Percentiles rank a stretch among this genome's conserved stretches.
Conservation (phyloP, 192 early-diverging fungal genomes). For the Geranomyces michiganensis region DNA sequence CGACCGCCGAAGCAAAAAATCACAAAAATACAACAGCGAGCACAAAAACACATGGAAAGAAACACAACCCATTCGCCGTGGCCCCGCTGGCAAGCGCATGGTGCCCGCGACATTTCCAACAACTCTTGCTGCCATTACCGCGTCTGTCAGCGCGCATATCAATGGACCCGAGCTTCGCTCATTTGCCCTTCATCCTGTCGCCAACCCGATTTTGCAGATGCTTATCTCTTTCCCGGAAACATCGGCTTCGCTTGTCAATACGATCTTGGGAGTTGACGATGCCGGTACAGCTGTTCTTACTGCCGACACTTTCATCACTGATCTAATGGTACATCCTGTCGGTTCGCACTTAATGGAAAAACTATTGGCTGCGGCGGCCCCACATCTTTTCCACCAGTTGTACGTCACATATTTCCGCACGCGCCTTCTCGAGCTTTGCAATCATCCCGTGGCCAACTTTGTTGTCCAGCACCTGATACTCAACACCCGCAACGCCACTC, state of each 20-base stretch:
- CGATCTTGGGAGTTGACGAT: conserved; percentile 18
- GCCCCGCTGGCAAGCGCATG: conserved; percentile 28
- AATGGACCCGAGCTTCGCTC: conserved; percentile 56
- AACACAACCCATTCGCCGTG: conserved; percentile 3
- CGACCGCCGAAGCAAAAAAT: conserved; percentile 76
- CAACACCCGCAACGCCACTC: conserved; percentile 59
- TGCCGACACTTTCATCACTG: conserved; percentile 41
- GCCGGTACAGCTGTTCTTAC: conserved; percentile 3
- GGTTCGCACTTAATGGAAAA: conserved; percentile 83
- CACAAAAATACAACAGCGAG: conserved; percentile 52
- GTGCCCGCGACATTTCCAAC: conserved; percentile 69
- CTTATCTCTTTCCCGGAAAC: conserved; percentile 39
- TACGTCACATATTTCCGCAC: conserved; percentile 68
- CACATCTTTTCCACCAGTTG: conserved; percentile 59
- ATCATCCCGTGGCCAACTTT: conserved; percentile 78
- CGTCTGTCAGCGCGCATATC: conserved; percentile 48
- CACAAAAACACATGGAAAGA: conserved; percentile 38
- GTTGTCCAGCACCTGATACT: conserved; percentile 79
- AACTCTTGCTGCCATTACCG: conserved; percentile 56
- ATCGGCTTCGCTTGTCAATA: conserved; percentile 23
- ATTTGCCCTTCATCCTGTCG: conserved; percentile 67
- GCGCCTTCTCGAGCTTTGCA: conserved; percentile 62
- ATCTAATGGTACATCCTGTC: conserved; percentile 67
- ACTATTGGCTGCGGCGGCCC: conserved; percentile 41
- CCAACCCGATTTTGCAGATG: conserved; percentile 78